Percentiles rank a stretch among this genome's conserved stretches.
Evolutionary conservation across 1,284 basidiomycete species (phyloP).

Genomic region (Ceratobasidium sp.): DNA sequence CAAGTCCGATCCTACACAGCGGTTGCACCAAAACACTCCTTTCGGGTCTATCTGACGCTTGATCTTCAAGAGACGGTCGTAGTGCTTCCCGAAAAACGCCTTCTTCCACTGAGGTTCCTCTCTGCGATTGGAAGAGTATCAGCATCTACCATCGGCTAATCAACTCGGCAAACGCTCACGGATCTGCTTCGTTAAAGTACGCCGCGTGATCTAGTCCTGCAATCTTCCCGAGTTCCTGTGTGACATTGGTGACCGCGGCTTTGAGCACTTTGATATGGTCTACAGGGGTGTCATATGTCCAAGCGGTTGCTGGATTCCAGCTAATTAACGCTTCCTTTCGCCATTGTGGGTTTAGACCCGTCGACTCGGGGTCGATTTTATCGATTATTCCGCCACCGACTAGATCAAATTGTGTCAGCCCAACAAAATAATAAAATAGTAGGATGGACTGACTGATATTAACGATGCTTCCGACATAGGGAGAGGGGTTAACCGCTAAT

Average conservation of each 20-base stretch:
- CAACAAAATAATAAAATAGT: not conserved
- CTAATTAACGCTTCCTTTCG: slow-evolving; percentile 57
- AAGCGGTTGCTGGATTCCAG: slow-evolving; percentile 51
- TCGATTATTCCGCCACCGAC: slow-evolving; percentile 60
- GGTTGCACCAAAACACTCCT: slow-evolving; percentile 13
- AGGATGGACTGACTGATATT: not conserved
- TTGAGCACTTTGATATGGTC: slow-evolving; percentile 54
- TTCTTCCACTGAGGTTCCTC: slow-evolving; percentile 25
- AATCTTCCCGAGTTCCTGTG: slow-evolving; percentile 52
- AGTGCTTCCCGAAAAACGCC: slow-evolving; percentile 18
- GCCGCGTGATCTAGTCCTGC: slow-evolving; percentile 56
- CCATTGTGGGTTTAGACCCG: slow-evolving; percentile 63
- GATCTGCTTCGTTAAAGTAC: slow-evolving; percentile 62
- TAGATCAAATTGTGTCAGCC: slow-evolving; percentile 35
- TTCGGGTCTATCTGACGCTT: slow-evolving; percentile 9
- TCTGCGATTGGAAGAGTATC: not conserved
- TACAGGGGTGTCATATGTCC: slow-evolving; percentile 56
- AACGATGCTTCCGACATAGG: not conserved
- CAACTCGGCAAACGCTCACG: slow-evolving; percentile 54
- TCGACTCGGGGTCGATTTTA: slow-evolving; percentile 56
- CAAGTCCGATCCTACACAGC: slow-evolving; percentile 10
- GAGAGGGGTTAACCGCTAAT: not conserved
- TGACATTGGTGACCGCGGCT: slow-evolving; percentile 52
- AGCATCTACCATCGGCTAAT: slow-evolving; percentile 49
- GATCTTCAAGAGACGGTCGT: slow-evolving; percentile 6